Base-by-base conservation (phyloP, 257 asterid genomes). In the Mentha longifolia region DNA sequence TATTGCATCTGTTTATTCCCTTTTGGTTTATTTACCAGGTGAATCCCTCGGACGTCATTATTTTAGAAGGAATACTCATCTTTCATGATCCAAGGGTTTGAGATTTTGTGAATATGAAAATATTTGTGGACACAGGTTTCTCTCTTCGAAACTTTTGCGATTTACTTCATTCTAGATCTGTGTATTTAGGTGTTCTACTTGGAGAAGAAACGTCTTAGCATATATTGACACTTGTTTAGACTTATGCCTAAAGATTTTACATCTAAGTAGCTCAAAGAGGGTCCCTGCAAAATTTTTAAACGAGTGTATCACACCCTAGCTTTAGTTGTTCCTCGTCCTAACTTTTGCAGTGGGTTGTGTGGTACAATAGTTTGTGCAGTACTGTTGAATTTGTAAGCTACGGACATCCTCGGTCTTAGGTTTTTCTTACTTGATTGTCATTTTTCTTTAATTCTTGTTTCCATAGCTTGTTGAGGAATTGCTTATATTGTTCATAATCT, bases 231-330 rank as follows among this genome's bases (percentile, higher is more conserved):
- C 46, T 50, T 11, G 13, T n/a, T 19, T 64, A 30, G 46, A 47
- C 50, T 37, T 16, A 12, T 22, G 16, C 19, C 57, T 12, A 47
- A 72, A 67, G 47, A 43, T 14, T n/a, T 33, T 30, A 60, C 76
- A 28, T 58, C 31, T 59, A 37, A 14, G 58, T 50, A 49, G 77
- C 65, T 49, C 13, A 58, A 45, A 70, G 70, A 68, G 52, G 82
- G 6, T 59, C 28, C 49, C 41, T 71, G 50, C 46, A 56, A 52
- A 63, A 60, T n/a, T 35, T 55, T 55, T 46, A 19, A 39, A 45
- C 45, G 60, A 64, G 43, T 25, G 37, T 74, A 20, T 65, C 49
- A 4, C 47, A 17, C 49, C 74, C 61, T 35, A 67, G 60, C 16
- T 43, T 43, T 62, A 76, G 58, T 57, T 8, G 52, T 60, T 57